Percentiles rank a stretch among this genome's conserved stretches.
Conservation (phyloP, 1,139 yeast genomes). For the Saccharomyces hybrid region DNA sequence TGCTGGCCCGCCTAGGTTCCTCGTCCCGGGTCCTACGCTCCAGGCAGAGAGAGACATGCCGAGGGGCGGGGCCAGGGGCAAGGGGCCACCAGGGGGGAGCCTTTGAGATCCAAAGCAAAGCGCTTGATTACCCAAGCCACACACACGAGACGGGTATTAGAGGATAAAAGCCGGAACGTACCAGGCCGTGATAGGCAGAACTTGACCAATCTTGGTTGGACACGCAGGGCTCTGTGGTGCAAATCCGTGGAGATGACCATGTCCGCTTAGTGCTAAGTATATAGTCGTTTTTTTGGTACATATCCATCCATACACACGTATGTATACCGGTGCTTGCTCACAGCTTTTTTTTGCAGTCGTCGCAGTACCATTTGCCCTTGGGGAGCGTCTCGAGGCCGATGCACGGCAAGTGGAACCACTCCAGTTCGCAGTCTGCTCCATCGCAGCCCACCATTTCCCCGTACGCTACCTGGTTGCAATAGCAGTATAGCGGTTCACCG, state of each 20-base stretch:
- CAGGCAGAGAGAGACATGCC: background rate
- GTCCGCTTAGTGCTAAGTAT: too few species aligned
- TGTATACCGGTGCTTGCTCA: background rate
- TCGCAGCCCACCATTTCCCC: constrained; percentile 99
- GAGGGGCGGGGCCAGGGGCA: background rate
- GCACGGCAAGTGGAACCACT: constrained; percentile 97
- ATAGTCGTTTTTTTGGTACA: background rate
- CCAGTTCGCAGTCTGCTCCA: constrained; percentile 84
- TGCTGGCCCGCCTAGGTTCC: background rate
- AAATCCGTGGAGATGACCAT: too few species aligned
- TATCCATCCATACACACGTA: background rate
- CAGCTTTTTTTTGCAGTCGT: constrained; percentile 50
- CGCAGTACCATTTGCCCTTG: constrained; percentile 95
- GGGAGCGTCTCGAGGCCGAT: constrained; percentile 87
- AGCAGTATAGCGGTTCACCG: constrained; percentile 76
- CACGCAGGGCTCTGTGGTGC: too few species aligned
- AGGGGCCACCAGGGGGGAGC: background rate
- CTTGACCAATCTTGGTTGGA: too few species aligned
- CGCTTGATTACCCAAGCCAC: background rate
- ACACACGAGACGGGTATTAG: too few species aligned
- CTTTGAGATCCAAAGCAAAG: background rate
- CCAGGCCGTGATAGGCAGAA: too few species aligned
- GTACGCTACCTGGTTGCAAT: constrained; percentile 91
- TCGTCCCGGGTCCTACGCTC: background rate
- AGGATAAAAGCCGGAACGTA: too few species aligned